Conservation (phyloP, 2,329 filamentous ascomycete genomes). For the Hymenoscyphus albidus region DNA sequence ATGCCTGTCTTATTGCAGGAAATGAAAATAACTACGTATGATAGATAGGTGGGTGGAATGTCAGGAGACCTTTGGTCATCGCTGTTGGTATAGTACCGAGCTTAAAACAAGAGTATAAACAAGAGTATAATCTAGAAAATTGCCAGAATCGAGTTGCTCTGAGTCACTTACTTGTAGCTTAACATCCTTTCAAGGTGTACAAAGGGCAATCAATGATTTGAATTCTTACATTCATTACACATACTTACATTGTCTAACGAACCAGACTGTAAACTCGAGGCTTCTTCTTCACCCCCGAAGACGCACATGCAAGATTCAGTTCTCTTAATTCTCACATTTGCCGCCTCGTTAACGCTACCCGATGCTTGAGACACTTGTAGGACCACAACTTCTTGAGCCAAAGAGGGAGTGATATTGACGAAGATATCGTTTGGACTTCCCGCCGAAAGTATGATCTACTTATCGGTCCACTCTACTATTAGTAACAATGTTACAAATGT, state of each 20-base stretch:
- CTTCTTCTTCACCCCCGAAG: neutral
- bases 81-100: too few relatives aligned
- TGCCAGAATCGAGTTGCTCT: neutral
- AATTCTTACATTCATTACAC: neutral
- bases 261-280: neutral
- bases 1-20: conserved; percentile 4
- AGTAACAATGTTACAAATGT: too few relatives aligned
- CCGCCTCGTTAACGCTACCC: conserved; percentile 4
- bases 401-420: neutral
- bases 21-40: neutral
- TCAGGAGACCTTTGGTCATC: too few relatives aligned
- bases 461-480: too few relatives aligned
- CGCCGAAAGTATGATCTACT: too few relatives aligned
- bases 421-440: too few relatives aligned
- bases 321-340: conserved; percentile 13
- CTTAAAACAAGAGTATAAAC: too few relatives aligned
- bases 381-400: conserved; percentile 7
- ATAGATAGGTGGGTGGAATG: neutral
- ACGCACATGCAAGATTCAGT: conserved; percentile 11
- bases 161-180: neutral
- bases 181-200: neutral
- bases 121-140: too few relatives aligned
- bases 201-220: too few relatives aligned
- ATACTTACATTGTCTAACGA: neutral
- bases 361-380: conserved; percentile 6